Evolutionary conservation across 2,329 filamentous ascomycete species (phyloP), one percentile per base, ranked within the genome.

Genomic region (Monosporascus sp.): DNA sequence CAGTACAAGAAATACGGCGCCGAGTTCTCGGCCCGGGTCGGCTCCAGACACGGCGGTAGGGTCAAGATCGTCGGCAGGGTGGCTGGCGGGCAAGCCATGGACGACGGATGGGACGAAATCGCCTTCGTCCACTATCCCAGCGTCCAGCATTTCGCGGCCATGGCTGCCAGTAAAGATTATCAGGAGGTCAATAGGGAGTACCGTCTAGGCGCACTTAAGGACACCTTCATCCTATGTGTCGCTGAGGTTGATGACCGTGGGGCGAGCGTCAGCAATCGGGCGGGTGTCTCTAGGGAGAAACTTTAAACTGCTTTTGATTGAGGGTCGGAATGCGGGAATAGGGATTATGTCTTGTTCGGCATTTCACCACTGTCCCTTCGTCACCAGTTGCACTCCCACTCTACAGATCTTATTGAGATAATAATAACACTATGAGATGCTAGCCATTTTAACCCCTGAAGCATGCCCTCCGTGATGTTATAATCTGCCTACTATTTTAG

Each of bases 51-150:
- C 24, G 83, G 83, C 5, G 83, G 82, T 0, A 70, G 72, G 53
- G 83, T 83, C 2, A 86, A 86, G 68, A 71, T 86, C 6, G 81
- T 85, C 0, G 83, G 83, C 0, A 81, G 75, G 52, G 79, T 84
- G 31, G 31, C 11, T 35, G 31, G 31, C 31, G 31, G 31, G 11
- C 31, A 14, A 14, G 31, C 31, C 31, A 35, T 35, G 20, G 54
- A 56, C 46, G 68, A 66, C 14, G 69, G 68, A 50, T 87, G 83
- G 83, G 79, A 86, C 63, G 83, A 87, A 67, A 75, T 87, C 55
- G 82, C 83, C 0, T 71, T 86, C 44, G 83, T 83, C 52, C 82
- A 85, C 69, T 86, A 86, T 66, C 82, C 83, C 3, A 82, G 75
- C 49, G 78, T 85, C 37, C 57, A 66, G 55, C 82, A 86, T 65